These are phyloP conservation scores for Pythium dissotocum DNA, from an alignment of 352 stramenopile species.

Conservation along the genomic window DNA sequence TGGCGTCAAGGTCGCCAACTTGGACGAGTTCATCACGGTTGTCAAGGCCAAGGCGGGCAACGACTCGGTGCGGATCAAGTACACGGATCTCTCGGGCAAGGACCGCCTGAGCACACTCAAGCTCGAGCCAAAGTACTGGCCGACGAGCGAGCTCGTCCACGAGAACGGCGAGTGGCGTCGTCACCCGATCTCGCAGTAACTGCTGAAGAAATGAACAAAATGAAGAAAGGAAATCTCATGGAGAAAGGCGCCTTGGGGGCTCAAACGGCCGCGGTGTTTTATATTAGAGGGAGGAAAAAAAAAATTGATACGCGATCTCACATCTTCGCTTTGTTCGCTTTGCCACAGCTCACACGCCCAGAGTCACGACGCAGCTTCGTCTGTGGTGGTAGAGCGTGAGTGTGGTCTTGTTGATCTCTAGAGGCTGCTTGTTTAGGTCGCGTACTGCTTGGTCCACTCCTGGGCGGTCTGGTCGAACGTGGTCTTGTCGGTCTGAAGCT, in stretches of 20 bases:
- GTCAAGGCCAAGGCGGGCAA: slow-evolving; percentile 61
- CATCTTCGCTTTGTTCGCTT: neutral
- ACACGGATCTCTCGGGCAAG: slow-evolving; percentile 87
- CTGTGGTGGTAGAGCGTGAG: neutral
- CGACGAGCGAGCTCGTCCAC: slow-evolving; percentile 83
- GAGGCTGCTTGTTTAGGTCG: slow-evolving; percentile 47
- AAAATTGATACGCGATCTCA: neutral
- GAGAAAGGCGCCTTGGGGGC: neutral
- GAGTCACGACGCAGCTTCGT: neutral
- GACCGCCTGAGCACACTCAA: slow-evolving; percentile 87
- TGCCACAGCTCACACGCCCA: neutral
- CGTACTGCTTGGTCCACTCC: slow-evolving; percentile 92
- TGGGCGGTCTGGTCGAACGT: slow-evolving; percentile 93
- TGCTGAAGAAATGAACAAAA: neutral
- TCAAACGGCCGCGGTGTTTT: slow-evolving; percentile 4
- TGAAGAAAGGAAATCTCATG: neutral
- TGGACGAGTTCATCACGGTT: slow-evolving; percentile 88
- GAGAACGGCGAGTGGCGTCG: slow-evolving; percentile 80
- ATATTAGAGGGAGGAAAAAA: slow-evolving; percentile 13
- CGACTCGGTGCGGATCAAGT: slow-evolving; percentile 89
- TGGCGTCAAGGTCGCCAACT: slow-evolving; percentile 79
- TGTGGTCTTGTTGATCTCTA: neutral
- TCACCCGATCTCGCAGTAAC: slow-evolving; percentile 15
- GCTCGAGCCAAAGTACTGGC: slow-evolving; percentile 90
- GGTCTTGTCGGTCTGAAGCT: slow-evolving; percentile 91